These are phyloP conservation scores for Candida quercuum DNA, from an alignment of 805 yeast species.

Conservation along the genomic window DNA sequence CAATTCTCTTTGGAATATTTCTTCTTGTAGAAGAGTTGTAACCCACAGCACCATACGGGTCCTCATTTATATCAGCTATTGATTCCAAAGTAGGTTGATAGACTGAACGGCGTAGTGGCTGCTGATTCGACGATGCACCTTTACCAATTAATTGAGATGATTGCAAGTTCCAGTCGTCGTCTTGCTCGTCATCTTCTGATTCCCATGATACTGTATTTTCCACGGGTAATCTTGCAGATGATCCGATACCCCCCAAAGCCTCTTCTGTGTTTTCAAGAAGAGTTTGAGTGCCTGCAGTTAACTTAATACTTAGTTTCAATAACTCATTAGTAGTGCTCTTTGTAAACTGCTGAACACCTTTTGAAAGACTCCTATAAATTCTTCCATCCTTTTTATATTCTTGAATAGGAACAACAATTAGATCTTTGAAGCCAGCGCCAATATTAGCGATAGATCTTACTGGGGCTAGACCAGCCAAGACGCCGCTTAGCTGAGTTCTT, in stretches of 20 bases:
- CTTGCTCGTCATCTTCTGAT: conserved; percentile 31
- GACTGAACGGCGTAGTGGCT: conserved; percentile 17
- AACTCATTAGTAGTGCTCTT: conserved; percentile 77
- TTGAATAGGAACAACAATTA: conserved; percentile 65
- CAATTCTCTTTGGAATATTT: not conserved
- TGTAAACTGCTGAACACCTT: conserved; percentile 70
- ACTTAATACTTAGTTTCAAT: conserved; percentile 72
- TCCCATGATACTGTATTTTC: conserved; percentile 23
- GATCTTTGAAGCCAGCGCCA: conserved; percentile 71
- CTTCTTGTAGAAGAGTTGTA: not conserved
- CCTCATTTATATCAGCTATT: conserved; percentile 16
- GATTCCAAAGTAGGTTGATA: conserved; percentile 25
- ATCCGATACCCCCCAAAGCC: conserved; percentile 69
- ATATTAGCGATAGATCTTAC: conserved; percentile 70
- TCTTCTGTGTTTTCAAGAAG: conserved; percentile 77
- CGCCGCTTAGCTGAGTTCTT: conserved; percentile 72
- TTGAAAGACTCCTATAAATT: conserved; percentile 61
- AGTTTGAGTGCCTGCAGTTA: conserved; percentile 86
- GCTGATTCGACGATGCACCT: conserved; percentile 16
- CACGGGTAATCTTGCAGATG: conserved; percentile 36
- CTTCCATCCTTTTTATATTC: conserved; percentile 75
- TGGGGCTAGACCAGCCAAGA: conserved; percentile 81
- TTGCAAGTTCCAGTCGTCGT: conserved; percentile 20
- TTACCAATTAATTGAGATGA: conserved; percentile 21
- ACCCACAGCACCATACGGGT: not conserved